Evolutionary conservation across 192 early-diverging fungal species (phyloP), one percentile per base, ranked within the genome.

Genomic region (Coemansia sp.): DNA sequence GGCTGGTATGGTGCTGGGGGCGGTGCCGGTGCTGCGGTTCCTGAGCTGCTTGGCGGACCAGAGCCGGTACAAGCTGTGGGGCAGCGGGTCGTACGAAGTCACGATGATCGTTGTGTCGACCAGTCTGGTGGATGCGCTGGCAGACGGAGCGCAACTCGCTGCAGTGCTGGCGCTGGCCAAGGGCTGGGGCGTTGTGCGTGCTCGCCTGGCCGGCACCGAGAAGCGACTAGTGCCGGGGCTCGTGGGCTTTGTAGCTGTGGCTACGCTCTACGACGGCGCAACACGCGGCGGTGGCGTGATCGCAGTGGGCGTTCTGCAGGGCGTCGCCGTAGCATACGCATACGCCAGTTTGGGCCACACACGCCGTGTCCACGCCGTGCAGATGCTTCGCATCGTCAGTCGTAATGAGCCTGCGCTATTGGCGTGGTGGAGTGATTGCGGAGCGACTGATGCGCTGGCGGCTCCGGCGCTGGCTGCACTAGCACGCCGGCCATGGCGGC

Each of bases 171-270:
- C 75, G 16, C 50, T 78, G 49, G 59, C 66, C 35, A 78, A 78
- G 61, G 75, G 75, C 35, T 78, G 75, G 75, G 75, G 75, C 45
- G 70, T 78, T 0, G 75, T 78, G 27, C 59, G 75, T 4, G 62
- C 70, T 23, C 47, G 69, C 20, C 67, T 78, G 55, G 75, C 69
- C 0, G 75, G 75, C 10, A 22, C 66, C 10, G 75, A 78, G 57
- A 78, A 78, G 60, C 57, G 75, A 22, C 54, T 73, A 50, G 66
- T 78, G 16, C 66, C 70, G 6, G 75, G 70, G 0, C 38, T 78
- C n/a, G 70, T 78, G 0, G 69, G 65, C 11, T 78, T 78, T 20
- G 54, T 69, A 1, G 63, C 59, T 37, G 67, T 78, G 0, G 75
- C 70, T 9, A 66, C 70, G 35, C 63, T 78, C 1, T 78, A 78